These are phyloP conservation scores for Metroxylon sagu DNA, from an alignment of 176 grass and related monocot genomes.

Conservation along the genomic window DNA sequence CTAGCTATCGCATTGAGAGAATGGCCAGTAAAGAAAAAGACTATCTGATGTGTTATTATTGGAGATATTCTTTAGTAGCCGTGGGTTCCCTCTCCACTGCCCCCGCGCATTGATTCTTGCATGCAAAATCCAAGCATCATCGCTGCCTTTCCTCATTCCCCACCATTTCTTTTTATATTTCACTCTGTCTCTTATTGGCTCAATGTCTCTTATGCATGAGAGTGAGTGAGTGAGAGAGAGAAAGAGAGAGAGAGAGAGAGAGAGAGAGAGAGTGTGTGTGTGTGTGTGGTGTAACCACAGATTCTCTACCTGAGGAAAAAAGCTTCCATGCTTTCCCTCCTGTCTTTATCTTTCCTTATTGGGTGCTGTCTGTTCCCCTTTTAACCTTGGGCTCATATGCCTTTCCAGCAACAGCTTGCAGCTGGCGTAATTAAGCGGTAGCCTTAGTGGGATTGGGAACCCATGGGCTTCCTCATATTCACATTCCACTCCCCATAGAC, in stretches of 20 bases:
- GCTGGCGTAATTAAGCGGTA: too few species aligned
- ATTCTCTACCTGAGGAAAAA: conserved; percentile 33
- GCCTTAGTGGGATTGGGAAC: background rate
- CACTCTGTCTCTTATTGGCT: conserved; percentile 17
- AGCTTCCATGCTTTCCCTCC: conserved; percentile 29
- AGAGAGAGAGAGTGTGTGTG: too few species aligned
- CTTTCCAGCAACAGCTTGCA: too few species aligned
- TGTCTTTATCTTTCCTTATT: conserved; percentile 32
- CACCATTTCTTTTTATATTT: background rate
- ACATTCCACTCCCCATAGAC: background rate
- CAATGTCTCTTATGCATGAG: background rate
- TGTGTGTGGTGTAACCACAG: conserved; percentile 15
- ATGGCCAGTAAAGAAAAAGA: too few species aligned
- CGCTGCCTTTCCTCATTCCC: conserved; percentile 2
- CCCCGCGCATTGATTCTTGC: conserved; percentile 64
- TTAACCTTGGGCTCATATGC: conserved; percentile 9
- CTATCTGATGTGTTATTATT: too few species aligned
- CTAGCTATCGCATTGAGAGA: too few species aligned
- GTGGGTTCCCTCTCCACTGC: conserved; percentile 47
- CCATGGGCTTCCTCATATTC: background rate
- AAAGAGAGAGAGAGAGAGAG: too few species aligned
- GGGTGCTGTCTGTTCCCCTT: conserved; percentile 24
- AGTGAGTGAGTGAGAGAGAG: too few species aligned
- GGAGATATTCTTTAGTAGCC: background rate
- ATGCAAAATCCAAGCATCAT: conserved; percentile 5